Conservation (phyloP, 805 yeast species). For the Komagataella populi region DNA sequence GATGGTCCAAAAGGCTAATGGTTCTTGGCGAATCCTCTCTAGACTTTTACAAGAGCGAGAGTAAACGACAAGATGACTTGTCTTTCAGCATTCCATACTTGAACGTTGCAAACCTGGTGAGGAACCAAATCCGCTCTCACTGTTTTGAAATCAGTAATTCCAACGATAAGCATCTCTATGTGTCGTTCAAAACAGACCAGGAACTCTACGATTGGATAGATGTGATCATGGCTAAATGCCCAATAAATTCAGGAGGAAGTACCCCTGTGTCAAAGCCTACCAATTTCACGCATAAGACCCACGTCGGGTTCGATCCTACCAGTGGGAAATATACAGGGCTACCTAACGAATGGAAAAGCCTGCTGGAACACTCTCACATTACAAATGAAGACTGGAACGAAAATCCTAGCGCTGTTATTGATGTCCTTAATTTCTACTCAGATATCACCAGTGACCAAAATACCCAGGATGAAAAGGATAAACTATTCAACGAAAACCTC, state of each 20-base stretch:
- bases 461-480: constrained; percentile 1
- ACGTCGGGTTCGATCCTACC: constrained; percentile 76
- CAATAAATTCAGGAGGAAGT: constrained; percentile 23
- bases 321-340: constrained; percentile 43
- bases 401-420: constrained; percentile 52
- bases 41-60: constrained; percentile 62
- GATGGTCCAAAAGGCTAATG: constrained; percentile 87
- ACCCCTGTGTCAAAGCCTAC: constrained; percentile 71
- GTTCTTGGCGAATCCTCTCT: constrained; percentile 64
- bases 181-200: constrained; percentile 63
- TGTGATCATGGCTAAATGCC: constrained; percentile 68
- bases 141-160: constrained; percentile 58
- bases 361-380: constrained; percentile 43
- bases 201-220: constrained; percentile 88
- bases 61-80: constrained; percentile 24
- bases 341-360: constrained; percentile 43
- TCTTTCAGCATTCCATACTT: constrained; percentile 40
- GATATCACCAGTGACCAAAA: constrained; percentile 14
- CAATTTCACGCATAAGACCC: constrained; percentile 88
- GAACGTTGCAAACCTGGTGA: constrained; percentile 48
- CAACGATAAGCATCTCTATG: constrained; percentile 45
- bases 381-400: constrained; percentile 50
- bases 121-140: constrained; percentile 60
- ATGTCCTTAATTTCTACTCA: constrained; percentile 41
- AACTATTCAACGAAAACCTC: constrained; percentile 13